Base-by-base conservation (phyloP, 331 rosid genomes). In the Arachis monticola region DNA sequence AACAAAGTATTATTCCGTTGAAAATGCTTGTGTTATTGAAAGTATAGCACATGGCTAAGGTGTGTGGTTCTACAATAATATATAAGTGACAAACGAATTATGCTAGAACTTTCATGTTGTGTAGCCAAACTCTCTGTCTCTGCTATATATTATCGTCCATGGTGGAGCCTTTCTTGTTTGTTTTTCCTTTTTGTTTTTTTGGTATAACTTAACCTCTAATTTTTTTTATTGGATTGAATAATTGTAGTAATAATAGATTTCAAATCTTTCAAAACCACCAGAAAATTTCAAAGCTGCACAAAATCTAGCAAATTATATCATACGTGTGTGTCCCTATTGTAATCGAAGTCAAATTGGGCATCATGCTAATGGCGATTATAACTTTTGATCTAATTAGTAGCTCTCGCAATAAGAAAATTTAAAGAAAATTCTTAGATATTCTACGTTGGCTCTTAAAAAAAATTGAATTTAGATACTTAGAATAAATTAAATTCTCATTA, bases 11-110 rank as follows among this genome's bases (percentile, higher is more conserved):
- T 31, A 7, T 32, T 56, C 73, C 14, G 41, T 41, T 22, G 8
- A 42, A 41, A 69, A 63, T 31, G 40, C 5, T 8, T 14, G 75
- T 22, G 8, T 30, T 58, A 2, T 27, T 42, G 60, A 68, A 69
- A 60, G 62, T 59, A 60, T 12, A 14, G 64, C 76, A 59, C 83
- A 64, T 69, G 78, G 74, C 55, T 8, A 47, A 78, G 67, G 73
- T 64, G 64, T 38, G 64, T 38, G 59, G 52, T 22, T 75, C 72
- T 50, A 30, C 72, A 70, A 64, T 45, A 70, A 57, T 57, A 47
- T 50, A 70, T 5, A 79, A 44, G 72, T 59, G 73, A 76, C 80
- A 73, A 73, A 61, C 45, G 67, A 50, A 56, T 56, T 40, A 32
- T 64, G 74, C 45, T 53, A 10, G 67, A 68, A 68, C 64, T 72